A percentile compares a stretch with the other conserved stretches of the same genome.
Conservation (phyloP, 345 rosid species). For the Camelina hispida region DNA sequence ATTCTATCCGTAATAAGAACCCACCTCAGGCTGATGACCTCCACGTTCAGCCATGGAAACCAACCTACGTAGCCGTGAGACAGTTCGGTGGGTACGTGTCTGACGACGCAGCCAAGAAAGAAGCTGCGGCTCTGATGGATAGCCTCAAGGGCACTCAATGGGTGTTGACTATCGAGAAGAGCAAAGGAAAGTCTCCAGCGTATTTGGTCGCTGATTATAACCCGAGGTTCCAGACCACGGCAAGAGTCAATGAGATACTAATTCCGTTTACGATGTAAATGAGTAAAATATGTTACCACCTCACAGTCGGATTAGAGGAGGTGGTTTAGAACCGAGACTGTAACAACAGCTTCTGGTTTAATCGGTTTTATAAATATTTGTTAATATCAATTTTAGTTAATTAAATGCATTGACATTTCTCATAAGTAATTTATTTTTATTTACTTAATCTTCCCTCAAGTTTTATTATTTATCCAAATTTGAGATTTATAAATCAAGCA, state of each 20-base stretch:
- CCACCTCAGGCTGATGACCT: slow-evolving; percentile 26
- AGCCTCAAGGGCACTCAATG: slow-evolving; percentile 24
- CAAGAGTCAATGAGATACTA: slow-evolving; percentile 37
- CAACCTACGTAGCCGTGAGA: slow-evolving; percentile 33
- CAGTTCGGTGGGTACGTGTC: slow-evolving; percentile 29
- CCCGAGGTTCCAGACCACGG: background rate
- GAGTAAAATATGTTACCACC: background rate
- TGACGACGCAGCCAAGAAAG: slow-evolving; percentile 13
- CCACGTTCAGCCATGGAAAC: slow-evolving; percentile 20
- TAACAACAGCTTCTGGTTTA: too few species aligned
- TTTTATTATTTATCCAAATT: too few species aligned
- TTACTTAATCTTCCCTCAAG: too few species aligned
- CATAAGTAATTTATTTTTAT: too few species aligned
- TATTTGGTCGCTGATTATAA: slow-evolving; percentile 32
- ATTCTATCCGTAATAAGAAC: too few species aligned
- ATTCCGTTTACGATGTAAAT: slow-evolving; percentile 31
- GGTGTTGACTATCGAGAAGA: slow-evolving; percentile 15
- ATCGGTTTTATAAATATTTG: too few species aligned
- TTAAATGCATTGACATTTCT: too few species aligned
- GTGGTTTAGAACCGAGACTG: too few species aligned
- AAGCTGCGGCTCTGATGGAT: slow-evolving; percentile 33
- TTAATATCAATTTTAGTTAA: too few species aligned
- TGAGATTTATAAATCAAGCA: too few species aligned
- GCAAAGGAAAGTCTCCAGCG: slow-evolving; percentile 33
- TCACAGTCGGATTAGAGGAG: too few species aligned